phyloP scores from a whole-genome alignment of 208 protist species.

The Leishmania tarentolae region DNA sequence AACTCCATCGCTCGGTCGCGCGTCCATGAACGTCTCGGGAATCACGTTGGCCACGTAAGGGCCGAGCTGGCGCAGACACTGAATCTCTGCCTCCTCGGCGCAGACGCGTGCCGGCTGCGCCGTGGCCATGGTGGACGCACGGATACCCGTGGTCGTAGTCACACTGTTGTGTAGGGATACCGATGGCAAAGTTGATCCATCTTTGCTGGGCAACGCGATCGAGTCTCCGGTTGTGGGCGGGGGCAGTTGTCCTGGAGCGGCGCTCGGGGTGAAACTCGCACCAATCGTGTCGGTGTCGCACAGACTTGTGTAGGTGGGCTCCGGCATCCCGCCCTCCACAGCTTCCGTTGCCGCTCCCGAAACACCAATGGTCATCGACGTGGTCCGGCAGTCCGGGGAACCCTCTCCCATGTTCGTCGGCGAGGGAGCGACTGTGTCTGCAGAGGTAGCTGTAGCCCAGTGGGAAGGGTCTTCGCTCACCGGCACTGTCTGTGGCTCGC shows the following conservation, averaged over 20 bases:
- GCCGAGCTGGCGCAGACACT: conserved; percentile 16
- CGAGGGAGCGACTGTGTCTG: not conserved
- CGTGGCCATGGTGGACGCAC: not conserved
- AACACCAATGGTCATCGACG: not conserved
- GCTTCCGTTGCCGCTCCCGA: not conserved
- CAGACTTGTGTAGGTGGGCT: not conserved
- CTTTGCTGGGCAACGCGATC: not conserved
- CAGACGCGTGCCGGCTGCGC: not conserved
- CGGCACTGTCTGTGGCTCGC: not conserved
- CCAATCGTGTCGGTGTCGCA: not conserved
- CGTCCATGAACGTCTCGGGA: conserved; percentile 62
- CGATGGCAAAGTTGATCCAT: not conserved
- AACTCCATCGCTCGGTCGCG: conserved; percentile 31
- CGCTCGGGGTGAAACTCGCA: no score
- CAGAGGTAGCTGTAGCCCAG: not conserved
- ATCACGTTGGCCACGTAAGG: conserved; percentile 59
- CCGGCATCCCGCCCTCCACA: not conserved
- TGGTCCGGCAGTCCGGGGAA: not conserved
- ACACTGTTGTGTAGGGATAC: not conserved
- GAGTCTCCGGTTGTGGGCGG: not conserved
- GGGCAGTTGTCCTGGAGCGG: not conserved
- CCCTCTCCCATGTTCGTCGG: not conserved
- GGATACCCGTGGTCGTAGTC: not conserved
- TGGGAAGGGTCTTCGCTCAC: not conserved
- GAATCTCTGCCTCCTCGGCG: conserved; percentile 20